Evolutionary conservation across 805 yeast species (phyloP).

Genomic region (Alloascoidea africana): DNA sequence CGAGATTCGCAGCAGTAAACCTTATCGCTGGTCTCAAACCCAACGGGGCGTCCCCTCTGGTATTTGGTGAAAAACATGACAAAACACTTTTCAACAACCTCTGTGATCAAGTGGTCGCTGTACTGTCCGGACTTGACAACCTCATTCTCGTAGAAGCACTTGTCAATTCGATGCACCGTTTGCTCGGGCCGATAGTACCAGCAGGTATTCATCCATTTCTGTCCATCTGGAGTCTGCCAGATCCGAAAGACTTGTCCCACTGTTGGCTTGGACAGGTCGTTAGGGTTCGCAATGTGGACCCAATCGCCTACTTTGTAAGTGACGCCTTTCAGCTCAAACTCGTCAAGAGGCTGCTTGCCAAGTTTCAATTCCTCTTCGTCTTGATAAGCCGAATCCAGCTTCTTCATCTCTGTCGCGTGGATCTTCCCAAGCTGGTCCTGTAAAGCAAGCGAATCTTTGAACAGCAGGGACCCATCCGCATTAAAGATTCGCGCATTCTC

Average conservation of each 20-base stretch:
- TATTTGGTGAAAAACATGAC: conserved; percentile 90
- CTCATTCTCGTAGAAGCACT: conserved; percentile 84
- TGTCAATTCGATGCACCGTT: conserved; percentile 85
- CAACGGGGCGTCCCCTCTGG: conserved; percentile 86
- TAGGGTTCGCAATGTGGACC: conserved; percentile 78
- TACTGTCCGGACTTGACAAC: conserved; percentile 95
- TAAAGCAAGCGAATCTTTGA: conserved; percentile 44
- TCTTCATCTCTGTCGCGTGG: conserved; percentile 53
- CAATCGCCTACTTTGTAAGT: conserved; percentile 84
- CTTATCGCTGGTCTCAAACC: conserved; percentile 49
- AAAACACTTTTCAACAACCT: conserved; percentile 85
- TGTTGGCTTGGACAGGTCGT: conserved; percentile 80
- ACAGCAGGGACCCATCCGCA: conserved; percentile 39
- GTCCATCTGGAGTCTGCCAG: conserved; percentile 73
- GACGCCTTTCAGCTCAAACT: conserved; percentile 54
- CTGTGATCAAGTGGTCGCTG: conserved; percentile 82
- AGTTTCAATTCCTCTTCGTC: conserved; percentile 42
- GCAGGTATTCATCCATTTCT: conserved; percentile 83
- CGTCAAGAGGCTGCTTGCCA: conserved; percentile 67
- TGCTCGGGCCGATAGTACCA: conserved; percentile 98
- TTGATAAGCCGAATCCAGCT: conserved; percentile 66
- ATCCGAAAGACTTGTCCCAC: conserved; percentile 88
- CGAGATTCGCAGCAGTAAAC: conserved; percentile 90
- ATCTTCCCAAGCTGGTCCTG: conserved; percentile 44
- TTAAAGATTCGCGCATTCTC: conserved; percentile 56